Evolutionary conservation across 495 filamentous ascomycete species (phyloP).

Genomic region (Choiromyces venosus): DNA sequence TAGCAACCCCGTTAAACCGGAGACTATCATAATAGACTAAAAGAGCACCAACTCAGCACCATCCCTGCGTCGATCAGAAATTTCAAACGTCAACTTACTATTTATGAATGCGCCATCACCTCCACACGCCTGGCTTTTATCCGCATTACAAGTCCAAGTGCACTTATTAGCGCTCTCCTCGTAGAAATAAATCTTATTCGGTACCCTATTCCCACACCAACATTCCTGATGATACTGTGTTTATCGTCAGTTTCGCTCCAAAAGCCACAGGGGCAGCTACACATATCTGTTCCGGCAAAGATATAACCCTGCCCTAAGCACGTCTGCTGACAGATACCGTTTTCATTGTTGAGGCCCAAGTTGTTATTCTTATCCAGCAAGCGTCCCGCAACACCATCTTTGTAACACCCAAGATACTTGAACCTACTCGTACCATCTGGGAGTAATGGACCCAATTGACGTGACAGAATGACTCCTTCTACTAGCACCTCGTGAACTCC

Average conservation of each 20-base stretch:
- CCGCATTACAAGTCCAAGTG: slow-evolving; percentile 18
- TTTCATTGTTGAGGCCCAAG: slow-evolving; percentile 37
- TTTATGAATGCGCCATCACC: slow-evolving; percentile 28
- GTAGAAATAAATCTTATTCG: slow-evolving; percentile 29
- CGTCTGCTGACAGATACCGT: slow-evolving; percentile 44
- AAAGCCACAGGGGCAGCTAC: not conserved
- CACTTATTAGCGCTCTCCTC: slow-evolving; percentile 36
- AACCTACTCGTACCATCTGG: slow-evolving; percentile 38
- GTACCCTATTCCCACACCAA: slow-evolving; percentile 43
- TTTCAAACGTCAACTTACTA: slow-evolving; percentile 32
- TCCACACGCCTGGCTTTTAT: slow-evolving; percentile 19
- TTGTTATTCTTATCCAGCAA: slow-evolving; percentile 39
- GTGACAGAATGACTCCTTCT: slow-evolving; percentile 38
- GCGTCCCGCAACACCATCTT: slow-evolving; percentile 40
- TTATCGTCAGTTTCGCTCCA: not conserved
- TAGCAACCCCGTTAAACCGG: slow-evolving; percentile 11
- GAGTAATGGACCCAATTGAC: slow-evolving; percentile 40
- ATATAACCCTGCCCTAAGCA: slow-evolving; percentile 35
- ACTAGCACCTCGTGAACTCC: slow-evolving; percentile 43
- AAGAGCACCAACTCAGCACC: not conserved
- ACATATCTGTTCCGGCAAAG: slow-evolving; percentile 44
- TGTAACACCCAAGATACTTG: slow-evolving; percentile 46
- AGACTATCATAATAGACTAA: slow-evolving; percentile 19
- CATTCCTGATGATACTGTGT: slow-evolving; percentile 39
- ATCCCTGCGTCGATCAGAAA: not conserved